Evolutionary conservation across 108 stramenopile genomes (phyloP), one percentile per base, ranked within the genome.

Genomic region (Cylindrotheca fusiformis): DNA sequence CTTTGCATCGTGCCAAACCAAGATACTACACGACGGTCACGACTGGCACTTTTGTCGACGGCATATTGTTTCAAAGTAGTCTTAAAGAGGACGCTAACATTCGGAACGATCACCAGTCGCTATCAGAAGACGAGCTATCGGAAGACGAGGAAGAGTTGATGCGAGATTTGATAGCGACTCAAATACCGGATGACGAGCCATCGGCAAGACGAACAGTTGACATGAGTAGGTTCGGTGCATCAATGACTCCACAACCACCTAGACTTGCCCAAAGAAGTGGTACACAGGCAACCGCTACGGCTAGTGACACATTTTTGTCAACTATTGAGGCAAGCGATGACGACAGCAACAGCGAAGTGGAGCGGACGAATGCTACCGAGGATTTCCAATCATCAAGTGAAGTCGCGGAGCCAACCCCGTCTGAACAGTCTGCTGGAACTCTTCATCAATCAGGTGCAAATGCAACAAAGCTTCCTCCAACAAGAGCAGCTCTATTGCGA

Each of bases 71-170:
- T 44, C 67, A 74, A 22, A 17, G 60, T 41, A 63, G 68, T 46
- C n/a, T n/a, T n/a, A 81, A 82, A 36, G 84, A 84, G 48, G 82
- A 85, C 28, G 14, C 14, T 14, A 14, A 41, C 14, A 6, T 41
- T 41, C 10, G 27, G 52, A 36, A 63, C 74, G 64, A 71, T 21
- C 26, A 19, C 6, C 10, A 41, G 36, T 6, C 6, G 36, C 36
- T 56, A 12, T 28, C 55, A 12, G 24, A 54, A 25, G 46, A 47
- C 20, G 44, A 61, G 24, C 14, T 41, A 10, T 41, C 36, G 36
- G 70, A 64, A 49, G 67, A 70, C 57, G 65, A 64, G 3, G 46
- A 66, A 50, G 33, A 41, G 12, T 53, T 78, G 32, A 61, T 63
- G 58, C 32, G 45, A 23, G 50, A 25, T n/a, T 17, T 63, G 30